Percentiles rank a stretch among this genome's conserved stretches.
phyloP scores from a whole-genome alignment of 441 rosid genomes.

The Populus hybrid region DNA sequence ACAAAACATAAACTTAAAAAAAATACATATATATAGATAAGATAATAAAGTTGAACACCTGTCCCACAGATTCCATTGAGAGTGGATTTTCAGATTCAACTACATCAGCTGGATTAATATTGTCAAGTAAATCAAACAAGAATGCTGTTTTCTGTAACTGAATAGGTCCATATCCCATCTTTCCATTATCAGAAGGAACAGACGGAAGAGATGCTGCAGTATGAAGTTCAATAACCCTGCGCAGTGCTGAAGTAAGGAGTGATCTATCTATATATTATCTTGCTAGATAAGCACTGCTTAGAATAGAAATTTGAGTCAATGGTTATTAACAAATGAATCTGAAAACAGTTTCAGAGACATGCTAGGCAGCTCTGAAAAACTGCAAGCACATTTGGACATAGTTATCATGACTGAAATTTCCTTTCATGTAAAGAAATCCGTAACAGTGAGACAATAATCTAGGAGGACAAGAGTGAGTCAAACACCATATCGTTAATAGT shows the following conservation, averaged over 20 bases:
- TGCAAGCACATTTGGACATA: background rate
- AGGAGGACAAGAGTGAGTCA: background rate
- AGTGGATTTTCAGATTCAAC: conserved; percentile 54
- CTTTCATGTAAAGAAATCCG: background rate
- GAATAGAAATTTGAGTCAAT: background rate
- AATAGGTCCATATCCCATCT: conserved; percentile 61
- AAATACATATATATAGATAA: background rate
- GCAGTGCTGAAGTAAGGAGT: conserved; percentile 52
- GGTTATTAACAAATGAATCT: background rate
- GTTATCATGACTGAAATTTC: background rate
- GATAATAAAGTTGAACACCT: conserved; percentile 40
- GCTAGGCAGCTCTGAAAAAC: background rate
- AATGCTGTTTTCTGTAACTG: conserved; percentile 51
- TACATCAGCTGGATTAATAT: conserved; percentile 40
- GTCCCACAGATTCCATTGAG: conserved; percentile 82
- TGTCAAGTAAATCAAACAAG: conserved; percentile 54
- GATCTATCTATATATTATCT: conserved; percentile 15
- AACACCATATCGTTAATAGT: background rate
- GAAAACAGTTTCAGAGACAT: background rate
- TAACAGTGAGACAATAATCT: background rate
- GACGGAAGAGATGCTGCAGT: conserved; percentile 44
- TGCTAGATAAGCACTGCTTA: conserved; percentile 11
- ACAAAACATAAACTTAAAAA: background rate
- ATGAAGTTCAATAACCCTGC: conserved; percentile 56
- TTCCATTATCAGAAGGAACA: conserved; percentile 45